phyloP scores from a whole-genome alignment of 768 basidiomycete species.

The Termitomyces titanicus region DNA sequence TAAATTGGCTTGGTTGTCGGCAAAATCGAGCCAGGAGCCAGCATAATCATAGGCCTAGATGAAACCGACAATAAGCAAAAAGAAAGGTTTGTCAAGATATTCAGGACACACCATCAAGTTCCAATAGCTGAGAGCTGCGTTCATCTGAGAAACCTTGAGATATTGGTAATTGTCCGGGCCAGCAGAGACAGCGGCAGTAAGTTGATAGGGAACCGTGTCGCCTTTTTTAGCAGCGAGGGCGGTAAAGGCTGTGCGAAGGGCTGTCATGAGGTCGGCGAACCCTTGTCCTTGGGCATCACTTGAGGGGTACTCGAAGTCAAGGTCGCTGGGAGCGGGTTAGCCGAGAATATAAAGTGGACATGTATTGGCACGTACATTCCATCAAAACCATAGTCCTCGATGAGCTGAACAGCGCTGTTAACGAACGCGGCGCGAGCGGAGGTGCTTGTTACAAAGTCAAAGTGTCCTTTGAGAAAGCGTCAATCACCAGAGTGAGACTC shows the following conservation, averaged over 20 bases:
- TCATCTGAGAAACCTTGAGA: constrained; percentile 60
- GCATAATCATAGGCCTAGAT: constrained; percentile 70
- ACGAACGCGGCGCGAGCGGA: constrained; percentile 56
- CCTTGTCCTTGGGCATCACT: constrained; percentile 57
- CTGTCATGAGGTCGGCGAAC: constrained; percentile 61
- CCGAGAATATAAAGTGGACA: not conserved
- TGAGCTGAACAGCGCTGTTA: constrained; percentile 52
- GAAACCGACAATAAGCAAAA: not conserved
- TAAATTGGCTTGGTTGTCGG: constrained; percentile 58
- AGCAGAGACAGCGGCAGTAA: constrained; percentile 63
- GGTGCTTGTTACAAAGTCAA: constrained; percentile 55
- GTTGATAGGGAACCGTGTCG: constrained; percentile 53
- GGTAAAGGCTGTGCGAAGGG: constrained; percentile 61
- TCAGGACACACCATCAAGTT: constrained; percentile 65
- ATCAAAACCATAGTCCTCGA: constrained; percentile 78
- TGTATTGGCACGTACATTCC: constrained; percentile 52
- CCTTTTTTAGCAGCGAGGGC: constrained; percentile 55
- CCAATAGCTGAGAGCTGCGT: constrained; percentile 68
- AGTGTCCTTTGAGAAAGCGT: constrained; percentile 42
- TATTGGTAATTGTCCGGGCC: constrained; percentile 57
- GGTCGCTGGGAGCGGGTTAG: constrained; percentile 39
- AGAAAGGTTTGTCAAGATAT: not conserved
- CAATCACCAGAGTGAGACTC: not conserved
- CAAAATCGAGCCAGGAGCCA: constrained; percentile 68
- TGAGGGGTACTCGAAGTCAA: constrained; percentile 79